These are phyloP conservation scores for Calonectria montana DNA, from an alignment of 2,329 filamentous ascomycete species.

Conservation along the genomic window DNA sequence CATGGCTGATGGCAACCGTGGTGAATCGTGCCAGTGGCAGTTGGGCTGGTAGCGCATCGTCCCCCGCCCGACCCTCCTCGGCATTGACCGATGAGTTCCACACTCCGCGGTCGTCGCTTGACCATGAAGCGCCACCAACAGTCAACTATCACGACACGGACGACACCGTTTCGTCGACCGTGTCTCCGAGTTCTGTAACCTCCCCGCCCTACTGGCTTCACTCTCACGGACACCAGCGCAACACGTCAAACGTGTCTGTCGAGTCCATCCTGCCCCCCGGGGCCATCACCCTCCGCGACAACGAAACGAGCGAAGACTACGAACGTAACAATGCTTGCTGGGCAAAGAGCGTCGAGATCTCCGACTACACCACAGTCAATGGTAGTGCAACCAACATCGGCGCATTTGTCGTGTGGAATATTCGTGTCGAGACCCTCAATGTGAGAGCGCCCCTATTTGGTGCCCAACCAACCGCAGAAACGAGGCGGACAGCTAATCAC, in stretches of 20 bases:
- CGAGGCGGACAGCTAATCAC: constrained; percentile 5
- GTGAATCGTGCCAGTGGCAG: constrained; percentile 41
- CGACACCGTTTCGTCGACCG: constrained; percentile 37
- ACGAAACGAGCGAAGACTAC: constrained; percentile 64
- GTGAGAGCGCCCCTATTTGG: constrained; percentile 55
- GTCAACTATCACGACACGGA: constrained; percentile 27
- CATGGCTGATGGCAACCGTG: constrained; percentile 50
- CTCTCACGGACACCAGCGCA: constrained; percentile 49
- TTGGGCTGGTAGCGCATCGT: constrained; percentile 33
- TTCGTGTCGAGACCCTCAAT: constrained; percentile 85
- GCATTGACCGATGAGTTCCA: constrained; percentile 37
- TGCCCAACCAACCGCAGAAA: background rate
- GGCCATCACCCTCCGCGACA: constrained; percentile 72
- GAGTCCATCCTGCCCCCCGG: constrained; percentile 62
- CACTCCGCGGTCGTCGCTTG: constrained; percentile 42
- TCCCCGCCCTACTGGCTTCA: constrained; percentile 60
- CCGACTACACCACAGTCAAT: constrained; percentile 68
- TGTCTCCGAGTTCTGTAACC: constrained; percentile 46
- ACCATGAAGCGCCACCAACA: constrained; percentile 26
- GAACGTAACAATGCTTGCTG: constrained; percentile 70
- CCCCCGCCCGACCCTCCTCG: constrained; percentile 26
- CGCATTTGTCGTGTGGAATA: constrained; percentile 97
- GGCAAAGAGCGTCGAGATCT: constrained; percentile 72
- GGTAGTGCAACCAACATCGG: constrained; percentile 71
- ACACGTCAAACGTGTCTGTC: constrained; percentile 57